Conservation (phyloP, 1,139 yeast species). For the Scheffersomyces stambukii region DNA sequence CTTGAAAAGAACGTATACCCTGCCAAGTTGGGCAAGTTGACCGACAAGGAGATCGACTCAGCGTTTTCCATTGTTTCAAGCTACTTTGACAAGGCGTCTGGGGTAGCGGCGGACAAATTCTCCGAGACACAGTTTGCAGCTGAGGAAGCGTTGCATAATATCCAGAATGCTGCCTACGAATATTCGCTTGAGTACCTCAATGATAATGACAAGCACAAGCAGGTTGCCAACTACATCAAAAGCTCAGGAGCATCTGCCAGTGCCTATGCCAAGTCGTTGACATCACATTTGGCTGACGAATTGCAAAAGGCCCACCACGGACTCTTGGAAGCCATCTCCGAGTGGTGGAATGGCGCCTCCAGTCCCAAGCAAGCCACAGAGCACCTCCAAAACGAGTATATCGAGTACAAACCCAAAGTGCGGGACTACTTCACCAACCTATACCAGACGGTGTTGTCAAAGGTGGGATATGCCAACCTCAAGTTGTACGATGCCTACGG, state of each 20-base stretch:
- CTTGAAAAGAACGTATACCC: slow-evolving; percentile 9
- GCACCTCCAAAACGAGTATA: slow-evolving; percentile 4
- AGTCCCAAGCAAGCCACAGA: slow-evolving; percentile 1
- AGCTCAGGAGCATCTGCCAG: slow-evolving; percentile 16
- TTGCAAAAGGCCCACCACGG: slow-evolving; percentile 4
- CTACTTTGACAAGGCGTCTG: slow-evolving; percentile 40
- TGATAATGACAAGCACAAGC: slow-evolving; percentile 9
- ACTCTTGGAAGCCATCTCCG: slow-evolving; percentile 8
- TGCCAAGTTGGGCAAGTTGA: slow-evolving; percentile 9
- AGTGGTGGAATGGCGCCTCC: slow-evolving; percentile 8
- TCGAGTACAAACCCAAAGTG: slow-evolving; percentile 6
- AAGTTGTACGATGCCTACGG: slow-evolving; percentile 9
- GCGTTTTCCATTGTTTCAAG: slow-evolving; percentile 26
- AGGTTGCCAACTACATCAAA: slow-evolving; percentile 12
- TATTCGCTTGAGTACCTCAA: slow-evolving; percentile 15
- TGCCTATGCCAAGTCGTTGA: slow-evolving; percentile 7
- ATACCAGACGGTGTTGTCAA: slow-evolving; percentile 5
- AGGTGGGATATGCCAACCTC: slow-evolving; percentile 7
- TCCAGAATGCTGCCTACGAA: slow-evolving; percentile 19
- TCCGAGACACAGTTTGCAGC: slow-evolving; percentile 15
- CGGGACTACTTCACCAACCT: slow-evolving; percentile 4
- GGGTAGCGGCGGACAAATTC: slow-evolving; percentile 21
- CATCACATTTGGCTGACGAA: slow-evolving; percentile 6
- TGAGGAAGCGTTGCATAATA: slow-evolving; percentile 19
- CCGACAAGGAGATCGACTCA: slow-evolving; percentile 18